Conservation (phyloP, 306 rosid genomes). For the Glycine latifolia region DNA sequence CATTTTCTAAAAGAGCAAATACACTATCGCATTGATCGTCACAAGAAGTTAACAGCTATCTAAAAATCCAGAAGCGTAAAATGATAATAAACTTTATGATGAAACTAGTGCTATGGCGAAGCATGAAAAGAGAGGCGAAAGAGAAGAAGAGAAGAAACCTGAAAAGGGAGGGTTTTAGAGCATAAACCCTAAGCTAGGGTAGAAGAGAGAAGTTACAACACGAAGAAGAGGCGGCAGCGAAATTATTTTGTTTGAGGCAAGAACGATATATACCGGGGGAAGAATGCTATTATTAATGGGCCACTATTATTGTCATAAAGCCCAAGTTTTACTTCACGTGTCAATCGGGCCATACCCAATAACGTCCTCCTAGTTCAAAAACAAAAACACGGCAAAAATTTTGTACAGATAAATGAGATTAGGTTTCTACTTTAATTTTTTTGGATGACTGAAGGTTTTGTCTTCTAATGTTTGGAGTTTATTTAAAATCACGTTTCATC, state of each 20-base stretch:
- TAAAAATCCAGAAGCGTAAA: neutral
- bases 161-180: conserved; percentile 10
- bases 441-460: no score
- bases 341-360: neutral
- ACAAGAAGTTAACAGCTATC: neutral
- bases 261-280: neutral
- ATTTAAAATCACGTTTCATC: no score
- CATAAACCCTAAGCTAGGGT: conserved; percentile 40
- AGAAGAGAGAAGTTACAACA: neutral
- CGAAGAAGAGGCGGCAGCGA: conserved; percentile 10
- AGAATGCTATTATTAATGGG: neutral
- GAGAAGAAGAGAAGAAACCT: neutral
- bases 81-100: neutral
- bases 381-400: no score
- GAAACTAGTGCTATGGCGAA: neutral
- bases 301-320: neutral
- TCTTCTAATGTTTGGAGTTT: no score
- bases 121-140: neutral
- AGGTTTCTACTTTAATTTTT: no score
- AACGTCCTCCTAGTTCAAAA: neutral
- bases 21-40: neutral
- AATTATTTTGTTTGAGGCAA: neutral
- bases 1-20: no score
- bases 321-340: neutral
- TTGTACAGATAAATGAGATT: no score